Percentiles rank a stretch among this genome's conserved stretches.
These are phyloP conservation scores for Crotalaria pallida DNA, from an alignment of 306 rosid species.

Conservation along the genomic window DNA sequence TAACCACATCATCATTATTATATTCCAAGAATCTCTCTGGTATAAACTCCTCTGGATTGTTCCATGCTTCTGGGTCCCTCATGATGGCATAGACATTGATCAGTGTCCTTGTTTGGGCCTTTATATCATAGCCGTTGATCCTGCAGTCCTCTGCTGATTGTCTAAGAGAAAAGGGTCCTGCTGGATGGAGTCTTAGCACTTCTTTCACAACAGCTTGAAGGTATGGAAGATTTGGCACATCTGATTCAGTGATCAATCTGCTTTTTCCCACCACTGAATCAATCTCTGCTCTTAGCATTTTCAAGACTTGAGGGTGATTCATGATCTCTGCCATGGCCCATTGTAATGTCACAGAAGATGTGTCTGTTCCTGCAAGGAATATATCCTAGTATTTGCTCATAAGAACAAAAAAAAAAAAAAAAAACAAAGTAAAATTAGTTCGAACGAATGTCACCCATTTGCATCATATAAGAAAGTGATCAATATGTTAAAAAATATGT, in stretches of 20 bases:
- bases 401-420: no score
- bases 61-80: conserved; percentile 50
- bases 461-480: no score
- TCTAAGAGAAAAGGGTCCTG: conserved; percentile 35
- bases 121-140: conserved; percentile 36
- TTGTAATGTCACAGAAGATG: conserved; percentile 33
- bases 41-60: conserved; percentile 34
- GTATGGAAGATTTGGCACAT: conserved; percentile 32
- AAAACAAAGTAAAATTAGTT: background rate
- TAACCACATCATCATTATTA: background rate
- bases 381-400: conserved; percentile 32
- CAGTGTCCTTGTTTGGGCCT: conserved; percentile 25
- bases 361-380: conserved; percentile 44
- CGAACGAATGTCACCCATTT: background rate
- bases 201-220: conserved; percentile 39
- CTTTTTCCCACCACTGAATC: conserved; percentile 22
- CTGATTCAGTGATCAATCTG: conserved; percentile 33
- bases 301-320: conserved; percentile 24
- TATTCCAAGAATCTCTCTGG: conserved; percentile 35
- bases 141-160: conserved; percentile 24
- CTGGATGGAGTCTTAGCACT: conserved; percentile 38
- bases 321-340: conserved; percentile 48
- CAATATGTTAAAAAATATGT: no score
- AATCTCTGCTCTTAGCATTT: conserved; percentile 35
- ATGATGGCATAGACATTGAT: conserved; percentile 45